Base-by-base conservation (phyloP, 2,329 filamentous ascomycete genomes). In the Aspergillus versicolor region DNA sequence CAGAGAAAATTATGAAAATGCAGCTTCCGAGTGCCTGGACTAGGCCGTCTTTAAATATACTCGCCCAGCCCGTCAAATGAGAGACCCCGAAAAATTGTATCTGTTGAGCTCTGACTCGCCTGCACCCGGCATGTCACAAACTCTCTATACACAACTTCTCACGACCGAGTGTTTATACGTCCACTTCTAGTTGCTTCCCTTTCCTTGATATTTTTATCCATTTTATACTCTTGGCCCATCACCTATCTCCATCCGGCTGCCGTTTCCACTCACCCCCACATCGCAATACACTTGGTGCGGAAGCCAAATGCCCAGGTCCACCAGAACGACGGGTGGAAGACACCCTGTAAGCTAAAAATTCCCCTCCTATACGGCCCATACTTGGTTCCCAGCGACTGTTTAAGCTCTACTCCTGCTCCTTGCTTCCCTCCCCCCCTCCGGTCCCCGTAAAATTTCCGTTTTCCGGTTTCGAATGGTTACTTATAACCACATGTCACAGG, bases 401-500 rank as follows among this genome's bases (percentile, higher is more conserved):
- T 15, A 37, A 37, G 34, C 34, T 37, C 34, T 43, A 6, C 13
- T 34, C 32, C 17, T 44, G 17, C 13, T 41, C 22, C 19, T 34
- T n/a, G 19, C 15, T 30, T 9, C 27, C 27, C 9, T 30, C 21
- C 43, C 37, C 37, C 21, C 38, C 6, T 52, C 47, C 52, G 24
- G 27, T 45, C 13, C 43, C 40, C 19, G 32, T 40, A 47, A 21
- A 21, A 32, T 49, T 49, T 42, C 27, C 34, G 37, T 21, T 21
- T 38, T 17, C 8, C 19, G 52, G 54, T 49, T 49, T 62, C 52
- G 41, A 62, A 63, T 52, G 54, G 55, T 58, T 60, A 54, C 66
- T 70, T 50, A 70, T 58, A 8, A 8, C 24, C 58, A 7, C 19
- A 61, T 63, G 52, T 59, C 63, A 42, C 65, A 71, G 66, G 63